phyloP scores from a whole-genome alignment of 495 filamentous ascomycete genomes.

The Xylaria grammica region DNA sequence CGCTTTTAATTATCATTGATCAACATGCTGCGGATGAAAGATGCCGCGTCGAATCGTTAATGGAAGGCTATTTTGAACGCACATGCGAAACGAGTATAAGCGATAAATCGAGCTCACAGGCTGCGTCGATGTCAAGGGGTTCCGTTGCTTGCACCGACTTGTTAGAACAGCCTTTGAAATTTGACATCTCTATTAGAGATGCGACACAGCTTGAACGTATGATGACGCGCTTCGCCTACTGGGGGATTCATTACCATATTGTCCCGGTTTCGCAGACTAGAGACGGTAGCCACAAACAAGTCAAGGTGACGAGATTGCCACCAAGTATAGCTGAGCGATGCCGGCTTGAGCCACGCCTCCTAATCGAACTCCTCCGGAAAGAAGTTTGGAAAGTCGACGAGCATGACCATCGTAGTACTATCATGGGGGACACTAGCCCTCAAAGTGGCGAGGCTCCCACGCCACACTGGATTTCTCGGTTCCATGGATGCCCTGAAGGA shows the following conservation, averaged over 20 bases:
- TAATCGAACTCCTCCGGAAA: conserved; percentile 73
- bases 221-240: conserved; percentile 61
- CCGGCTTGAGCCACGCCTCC: conserved; percentile 67
- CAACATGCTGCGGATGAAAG: conserved; percentile 96
- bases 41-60: conserved; percentile 75
- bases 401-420: conserved; percentile 19
- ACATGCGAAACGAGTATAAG: neutral
- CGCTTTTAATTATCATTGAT: conserved; percentile 77
- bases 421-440: neutral
- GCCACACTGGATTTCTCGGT: conserved; percentile 60
- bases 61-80: conserved; percentile 45
- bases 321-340: conserved; percentile 76
- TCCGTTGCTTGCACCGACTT: conserved; percentile 24
- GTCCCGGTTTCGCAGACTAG: neutral
- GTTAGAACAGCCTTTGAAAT: conserved; percentile 60
- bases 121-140: conserved; percentile 19
- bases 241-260: conserved; percentile 73
- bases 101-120: conserved; percentile 11
- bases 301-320: conserved; percentile 68
- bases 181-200: conserved; percentile 67
- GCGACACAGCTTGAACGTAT: conserved; percentile 58
- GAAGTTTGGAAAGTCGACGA: conserved; percentile 67
- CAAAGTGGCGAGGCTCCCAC: conserved; percentile 10
- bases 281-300: conserved; percentile 9
- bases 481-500: conserved; percentile 71